Evolutionary conservation across 2,329 filamentous ascomycete genomes (phyloP).

Genomic region (Bipolaris cookei): DNA sequence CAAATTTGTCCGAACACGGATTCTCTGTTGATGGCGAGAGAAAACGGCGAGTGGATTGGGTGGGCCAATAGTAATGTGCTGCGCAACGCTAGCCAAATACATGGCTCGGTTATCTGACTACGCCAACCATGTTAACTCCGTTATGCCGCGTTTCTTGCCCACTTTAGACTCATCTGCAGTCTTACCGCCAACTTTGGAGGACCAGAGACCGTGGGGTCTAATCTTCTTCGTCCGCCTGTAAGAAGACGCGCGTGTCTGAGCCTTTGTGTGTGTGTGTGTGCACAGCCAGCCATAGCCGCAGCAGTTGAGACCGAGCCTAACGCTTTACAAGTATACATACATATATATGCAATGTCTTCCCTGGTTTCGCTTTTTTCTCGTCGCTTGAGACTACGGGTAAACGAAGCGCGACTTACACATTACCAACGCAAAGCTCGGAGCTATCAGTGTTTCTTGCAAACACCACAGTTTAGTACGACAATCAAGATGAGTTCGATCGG

Average conservation of each 20-base stretch:
- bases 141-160: neutral
- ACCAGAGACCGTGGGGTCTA: neutral
- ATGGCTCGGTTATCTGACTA: neutral
- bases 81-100: neutral
- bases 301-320: neutral
- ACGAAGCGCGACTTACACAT: neutral
- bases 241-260: neutral
- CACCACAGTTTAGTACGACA: slow-evolving; percentile 21
- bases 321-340: neutral
- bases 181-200: too few relatives aligned
- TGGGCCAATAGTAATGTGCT: neutral
- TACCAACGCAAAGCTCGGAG: neutral
- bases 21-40: too few relatives aligned
- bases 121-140: slow-evolving; percentile 4
- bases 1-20: neutral
- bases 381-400: neutral
- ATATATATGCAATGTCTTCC: slow-evolving; percentile 23
- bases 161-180: neutral
- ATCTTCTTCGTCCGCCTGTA: neutral
- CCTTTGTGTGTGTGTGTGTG: neutral
- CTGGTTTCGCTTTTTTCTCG: slow-evolving; percentile 12
- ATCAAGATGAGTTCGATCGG: slow-evolving; percentile 43
- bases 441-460: slow-evolving; percentile 21
- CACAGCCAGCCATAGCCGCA: neutral
- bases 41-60: too few relatives aligned